These are phyloP conservation scores for Fusarium nurragi DNA, from an alignment of 2,329 filamentous ascomycete genomes.

Conservation along the genomic window DNA sequence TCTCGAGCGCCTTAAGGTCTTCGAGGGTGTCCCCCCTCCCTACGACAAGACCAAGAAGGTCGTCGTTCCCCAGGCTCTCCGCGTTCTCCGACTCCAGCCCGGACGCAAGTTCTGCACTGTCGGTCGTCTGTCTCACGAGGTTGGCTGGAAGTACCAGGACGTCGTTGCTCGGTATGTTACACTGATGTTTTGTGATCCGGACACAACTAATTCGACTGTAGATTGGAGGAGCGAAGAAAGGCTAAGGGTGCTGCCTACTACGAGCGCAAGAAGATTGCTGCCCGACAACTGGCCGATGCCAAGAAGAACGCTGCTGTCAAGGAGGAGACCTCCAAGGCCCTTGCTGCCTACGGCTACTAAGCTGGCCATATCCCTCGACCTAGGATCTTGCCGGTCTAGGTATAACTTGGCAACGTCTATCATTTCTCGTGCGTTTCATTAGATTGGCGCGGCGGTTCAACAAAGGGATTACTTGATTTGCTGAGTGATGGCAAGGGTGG, in stretches of 20 bases:
- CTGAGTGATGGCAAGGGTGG: constrained; percentile 57
- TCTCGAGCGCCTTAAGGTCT: constrained; percentile 98
- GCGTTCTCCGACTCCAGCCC: constrained; percentile 95
- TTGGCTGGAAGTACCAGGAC: constrained; percentile 99
- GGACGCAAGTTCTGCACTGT: constrained; percentile 99
- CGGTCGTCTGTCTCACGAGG: constrained; percentile 96
- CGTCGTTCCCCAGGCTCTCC: constrained; percentile 97
- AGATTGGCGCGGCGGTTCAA: constrained; percentile 64
- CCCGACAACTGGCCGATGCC: constrained; percentile 89
- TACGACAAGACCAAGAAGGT: constrained; percentile 99
- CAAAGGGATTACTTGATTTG: constrained; percentile 61
- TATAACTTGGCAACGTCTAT: constrained; percentile 54
- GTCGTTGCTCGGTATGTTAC: constrained; percentile 91
- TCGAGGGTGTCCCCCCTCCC: constrained; percentile 98
- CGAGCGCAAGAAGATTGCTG: constrained; percentile 98
- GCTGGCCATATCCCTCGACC: constrained; percentile 46
- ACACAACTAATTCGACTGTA: constrained; percentile 53
- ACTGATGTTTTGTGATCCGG: not conserved
- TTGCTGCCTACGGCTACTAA: constrained; percentile 93
- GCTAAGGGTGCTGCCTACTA: constrained; percentile 99
- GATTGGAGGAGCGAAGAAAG: constrained; percentile 99
- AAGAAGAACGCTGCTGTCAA: constrained; percentile 91
- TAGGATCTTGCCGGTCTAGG: constrained; percentile 43
- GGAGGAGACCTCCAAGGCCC: constrained; percentile 86
- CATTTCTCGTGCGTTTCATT: constrained; percentile 62